A percentile compares a stretch with the other conserved stretches of the same genome.
phyloP scores from a whole-genome alignment of 192 early-diverging fungal genomes.

The Backusella circina region DNA sequence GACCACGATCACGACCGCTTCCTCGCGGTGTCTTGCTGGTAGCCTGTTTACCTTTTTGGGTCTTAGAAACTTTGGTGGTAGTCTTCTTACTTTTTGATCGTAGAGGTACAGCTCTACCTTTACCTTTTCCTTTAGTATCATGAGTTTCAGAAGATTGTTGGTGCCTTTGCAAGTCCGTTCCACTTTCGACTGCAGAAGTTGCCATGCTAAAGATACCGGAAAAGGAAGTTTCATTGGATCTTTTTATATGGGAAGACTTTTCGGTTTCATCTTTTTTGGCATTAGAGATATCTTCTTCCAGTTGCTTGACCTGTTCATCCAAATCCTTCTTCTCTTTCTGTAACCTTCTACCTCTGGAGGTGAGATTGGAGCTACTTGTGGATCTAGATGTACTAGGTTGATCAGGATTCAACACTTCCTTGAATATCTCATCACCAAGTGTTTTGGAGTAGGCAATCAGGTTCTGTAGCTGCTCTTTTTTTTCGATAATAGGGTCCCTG shows the following conservation, averaged over 20 bases:
- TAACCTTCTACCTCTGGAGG: neutral
- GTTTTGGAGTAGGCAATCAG: neutral
- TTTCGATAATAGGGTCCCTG: neutral
- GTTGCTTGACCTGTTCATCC: neutral
- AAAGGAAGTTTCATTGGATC: too few relatives aligned
- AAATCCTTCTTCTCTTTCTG: neutral
- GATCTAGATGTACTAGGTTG: neutral
- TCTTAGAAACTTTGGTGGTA: neutral
- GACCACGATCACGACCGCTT: neutral
- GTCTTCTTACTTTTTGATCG: neutral
- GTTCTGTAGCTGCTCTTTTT: neutral
- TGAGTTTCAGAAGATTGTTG: neutral
- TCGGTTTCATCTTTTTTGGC: neutral
- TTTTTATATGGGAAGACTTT: too few relatives aligned
- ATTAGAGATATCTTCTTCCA: neutral
- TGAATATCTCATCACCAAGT: neutral
- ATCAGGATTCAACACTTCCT: neutral
- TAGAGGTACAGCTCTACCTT: neutral
- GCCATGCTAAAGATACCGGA: neutral
- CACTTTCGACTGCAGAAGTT: neutral
- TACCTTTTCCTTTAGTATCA: neutral
- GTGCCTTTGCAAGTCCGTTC: too few relatives aligned
- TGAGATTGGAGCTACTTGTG: neutral
- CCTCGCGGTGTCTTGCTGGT: neutral
- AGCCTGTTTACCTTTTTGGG: neutral